Evolutionary conservation across 331 rosid species (phyloP).

Genomic region (Cydonia oblonga): DNA sequence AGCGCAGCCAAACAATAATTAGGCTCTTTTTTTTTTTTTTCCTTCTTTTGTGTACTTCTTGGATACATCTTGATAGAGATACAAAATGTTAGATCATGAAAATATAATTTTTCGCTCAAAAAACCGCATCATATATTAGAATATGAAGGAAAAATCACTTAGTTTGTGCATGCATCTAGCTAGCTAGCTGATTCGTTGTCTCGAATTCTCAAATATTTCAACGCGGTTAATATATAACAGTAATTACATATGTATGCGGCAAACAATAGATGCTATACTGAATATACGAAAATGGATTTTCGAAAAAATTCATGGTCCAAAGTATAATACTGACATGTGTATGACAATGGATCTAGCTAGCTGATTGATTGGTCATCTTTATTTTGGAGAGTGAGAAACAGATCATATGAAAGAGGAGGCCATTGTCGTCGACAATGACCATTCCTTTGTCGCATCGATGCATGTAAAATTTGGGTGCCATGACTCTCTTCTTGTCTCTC

Average conservation of each 20-base stretch:
- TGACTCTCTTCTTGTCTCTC: background rate
- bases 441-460: slow-evolving; percentile 23
- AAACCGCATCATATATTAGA: too few species aligned
- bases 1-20: too few species aligned
- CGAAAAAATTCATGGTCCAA: background rate
- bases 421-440: slow-evolving; percentile 15
- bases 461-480: slow-evolving; percentile 9
- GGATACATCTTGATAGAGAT: too few species aligned
- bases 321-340: background rate
- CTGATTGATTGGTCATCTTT: background rate
- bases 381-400: background rate
- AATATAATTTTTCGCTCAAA: too few species aligned
- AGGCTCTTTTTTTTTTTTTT: too few species aligned
- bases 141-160: too few species aligned
- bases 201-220: too few species aligned
- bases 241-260: background rate
- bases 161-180: too few species aligned
- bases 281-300: background rate
- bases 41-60: too few species aligned
- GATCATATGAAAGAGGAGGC: background rate
- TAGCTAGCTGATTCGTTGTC: too few species aligned
- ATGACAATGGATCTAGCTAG: background rate
- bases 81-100: too few species aligned
- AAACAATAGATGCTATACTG: background rate
- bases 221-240: too few species aligned